Evolutionary conservation across 768 basidiomycete genomes (phyloP).

Genomic region (Lyophyllum atratum): DNA sequence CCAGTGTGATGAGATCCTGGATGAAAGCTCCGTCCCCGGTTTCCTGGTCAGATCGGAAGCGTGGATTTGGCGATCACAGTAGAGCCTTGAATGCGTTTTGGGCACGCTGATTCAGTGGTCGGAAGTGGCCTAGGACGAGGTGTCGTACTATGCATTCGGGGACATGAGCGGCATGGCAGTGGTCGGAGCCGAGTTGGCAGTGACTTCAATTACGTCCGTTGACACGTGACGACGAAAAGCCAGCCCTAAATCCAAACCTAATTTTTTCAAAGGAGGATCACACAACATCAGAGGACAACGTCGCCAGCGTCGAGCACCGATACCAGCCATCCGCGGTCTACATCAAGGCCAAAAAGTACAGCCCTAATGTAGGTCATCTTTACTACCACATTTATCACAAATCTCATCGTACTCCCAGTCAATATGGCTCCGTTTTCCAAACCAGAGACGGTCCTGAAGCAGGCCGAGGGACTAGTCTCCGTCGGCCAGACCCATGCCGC

Average conservation of each 20-base stretch:
- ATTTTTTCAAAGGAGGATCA: constrained; percentile 17
- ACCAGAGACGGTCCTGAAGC: constrained; percentile 88
- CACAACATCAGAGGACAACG: constrained; percentile 1
- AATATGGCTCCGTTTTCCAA: constrained; percentile 89
- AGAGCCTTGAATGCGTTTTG: too few relatives aligned
- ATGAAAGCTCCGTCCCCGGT: too few relatives aligned
- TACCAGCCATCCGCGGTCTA: constrained; percentile 1
- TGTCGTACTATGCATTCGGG: too few relatives aligned
- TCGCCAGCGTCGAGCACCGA: constrained; percentile 4
- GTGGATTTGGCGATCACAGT: too few relatives aligned
- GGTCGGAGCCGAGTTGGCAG: not conserved
- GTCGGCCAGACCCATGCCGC: constrained; percentile 91
- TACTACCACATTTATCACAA: not conserved
- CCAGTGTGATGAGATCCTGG: too few relatives aligned
- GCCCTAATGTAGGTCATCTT: constrained; percentile 5
- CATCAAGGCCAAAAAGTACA: constrained; percentile 3
- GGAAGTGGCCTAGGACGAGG: too few relatives aligned
- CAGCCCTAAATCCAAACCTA: constrained; percentile 15
- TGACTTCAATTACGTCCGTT: not conserved
- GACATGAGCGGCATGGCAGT: too few relatives aligned
- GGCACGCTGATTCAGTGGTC: too few relatives aligned
- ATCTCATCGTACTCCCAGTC: constrained; percentile 10
- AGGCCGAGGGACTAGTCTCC: constrained; percentile 91
- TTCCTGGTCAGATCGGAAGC: too few relatives aligned
- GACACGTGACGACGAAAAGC: constrained; percentile 2